Conservation (phyloP, 805 yeast genomes). For the Lachancea nothofagi region DNA sequence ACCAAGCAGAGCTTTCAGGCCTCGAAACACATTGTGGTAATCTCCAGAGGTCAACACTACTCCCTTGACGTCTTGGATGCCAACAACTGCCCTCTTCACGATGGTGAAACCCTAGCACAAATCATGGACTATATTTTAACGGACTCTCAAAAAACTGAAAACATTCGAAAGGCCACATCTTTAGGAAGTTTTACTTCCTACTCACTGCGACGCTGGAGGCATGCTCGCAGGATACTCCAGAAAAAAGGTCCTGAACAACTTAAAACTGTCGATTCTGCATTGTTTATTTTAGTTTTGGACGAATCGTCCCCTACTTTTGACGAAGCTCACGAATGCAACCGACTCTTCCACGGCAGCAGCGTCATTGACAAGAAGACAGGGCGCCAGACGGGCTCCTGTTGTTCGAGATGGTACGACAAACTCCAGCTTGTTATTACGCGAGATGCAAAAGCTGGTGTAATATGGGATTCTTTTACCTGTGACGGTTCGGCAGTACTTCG, state of each 20-base stretch:
- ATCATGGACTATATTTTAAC: slow-evolving; percentile 61
- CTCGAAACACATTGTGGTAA: slow-evolving; percentile 67
- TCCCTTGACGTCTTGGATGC: slow-evolving; percentile 79
- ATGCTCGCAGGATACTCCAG: slow-evolving; percentile 50
- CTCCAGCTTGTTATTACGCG: slow-evolving; percentile 77
- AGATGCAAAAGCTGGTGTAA: slow-evolving; percentile 84
- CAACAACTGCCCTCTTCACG: slow-evolving; percentile 56
- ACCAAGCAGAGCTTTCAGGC: slow-evolving; percentile 60
- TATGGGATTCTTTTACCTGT: slow-evolving; percentile 86
- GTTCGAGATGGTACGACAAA: slow-evolving; percentile 92
- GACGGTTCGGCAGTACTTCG: slow-evolving; percentile 90
- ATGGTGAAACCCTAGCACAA: slow-evolving; percentile 58
- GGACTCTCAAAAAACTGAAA: slow-evolving; percentile 57
- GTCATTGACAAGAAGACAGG: slow-evolving; percentile 58
- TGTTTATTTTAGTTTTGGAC: slow-evolving; percentile 77
- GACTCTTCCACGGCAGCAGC: slow-evolving; percentile 79
- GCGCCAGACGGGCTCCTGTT: slow-evolving; percentile 86
- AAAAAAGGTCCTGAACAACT: slow-evolving; percentile 35
- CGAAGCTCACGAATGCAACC: slow-evolving; percentile 37
- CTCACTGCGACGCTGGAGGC: slow-evolving; percentile 78
- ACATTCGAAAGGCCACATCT: slow-evolving; percentile 58
- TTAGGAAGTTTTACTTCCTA: slow-evolving; percentile 87
- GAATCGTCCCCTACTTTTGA: slow-evolving; percentile 41
- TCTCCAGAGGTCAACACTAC: slow-evolving; percentile 79
- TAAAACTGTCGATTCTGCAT: slow-evolving; percentile 61